Percentiles rank a stretch among this genome's conserved stretches.
Conservation (phyloP, 176 grass and related monocot genomes). For the Neostapfia colusana region DNA sequence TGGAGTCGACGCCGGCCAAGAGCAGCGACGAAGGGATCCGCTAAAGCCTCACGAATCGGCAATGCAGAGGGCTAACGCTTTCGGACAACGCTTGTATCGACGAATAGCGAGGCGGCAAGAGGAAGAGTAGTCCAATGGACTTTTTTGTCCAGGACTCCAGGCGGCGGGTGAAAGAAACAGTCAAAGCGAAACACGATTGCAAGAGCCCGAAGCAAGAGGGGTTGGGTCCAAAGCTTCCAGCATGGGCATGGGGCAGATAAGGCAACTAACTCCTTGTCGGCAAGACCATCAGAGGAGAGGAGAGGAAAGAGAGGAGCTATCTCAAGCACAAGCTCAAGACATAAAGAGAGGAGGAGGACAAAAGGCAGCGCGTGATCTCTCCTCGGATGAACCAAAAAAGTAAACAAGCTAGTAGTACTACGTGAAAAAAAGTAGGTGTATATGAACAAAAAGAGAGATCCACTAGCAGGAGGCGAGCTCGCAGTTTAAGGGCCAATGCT, state of each 20-base stretch:
- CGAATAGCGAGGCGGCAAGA: neutral
- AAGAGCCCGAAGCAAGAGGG: neutral
- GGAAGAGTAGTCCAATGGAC: too few relatives aligned
- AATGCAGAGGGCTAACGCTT: neutral
- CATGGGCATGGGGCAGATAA: neutral
- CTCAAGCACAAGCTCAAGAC: neutral
- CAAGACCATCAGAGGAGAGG: neutral
- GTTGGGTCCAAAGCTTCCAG: neutral
- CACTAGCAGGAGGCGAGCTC: neutral
- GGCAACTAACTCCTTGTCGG: too few relatives aligned
- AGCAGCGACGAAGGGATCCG: neutral
- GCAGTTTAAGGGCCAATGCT: conserved; percentile 11
- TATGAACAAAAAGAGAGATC: conserved; percentile 29
- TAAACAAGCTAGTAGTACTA: too few relatives aligned
- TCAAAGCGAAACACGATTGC: conserved; percentile 37
- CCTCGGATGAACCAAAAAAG: neutral
- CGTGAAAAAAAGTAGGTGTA: too few relatives aligned
- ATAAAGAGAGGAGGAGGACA: neutral
- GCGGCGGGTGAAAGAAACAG: too few relatives aligned
- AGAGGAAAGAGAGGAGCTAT: neutral
- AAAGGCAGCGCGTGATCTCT: conserved; percentile 29
- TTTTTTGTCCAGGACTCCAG: too few relatives aligned
- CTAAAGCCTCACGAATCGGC: neutral
- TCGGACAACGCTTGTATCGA: neutral
- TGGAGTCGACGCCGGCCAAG: conserved; percentile 32